Evolutionary conservation across 257 asterid species (phyloP).

Genomic region (Przewalskia tangutica): DNA sequence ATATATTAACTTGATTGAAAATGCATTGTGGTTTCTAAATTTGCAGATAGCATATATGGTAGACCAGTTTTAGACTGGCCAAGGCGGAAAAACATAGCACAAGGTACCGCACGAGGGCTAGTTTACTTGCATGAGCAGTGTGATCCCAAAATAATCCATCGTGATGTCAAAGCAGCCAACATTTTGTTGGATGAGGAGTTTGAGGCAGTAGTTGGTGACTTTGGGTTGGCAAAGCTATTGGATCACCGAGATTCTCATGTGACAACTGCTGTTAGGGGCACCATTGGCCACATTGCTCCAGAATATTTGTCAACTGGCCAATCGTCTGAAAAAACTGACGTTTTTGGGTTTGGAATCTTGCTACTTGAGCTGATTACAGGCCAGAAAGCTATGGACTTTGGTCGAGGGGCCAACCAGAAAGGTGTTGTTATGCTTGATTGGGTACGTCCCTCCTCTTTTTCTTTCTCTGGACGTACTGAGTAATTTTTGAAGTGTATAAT

Average conservation of each 20-base stretch:
- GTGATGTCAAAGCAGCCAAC: slow-evolving; percentile 95
- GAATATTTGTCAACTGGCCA: slow-evolving; percentile 85
- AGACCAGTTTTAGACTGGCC: slow-evolving; percentile 82
- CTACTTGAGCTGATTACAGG: slow-evolving; percentile 89
- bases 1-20: neutral
- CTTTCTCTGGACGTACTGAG: neutral
- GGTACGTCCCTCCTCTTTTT: slow-evolving; percentile 27
- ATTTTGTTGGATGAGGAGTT: slow-evolving; percentile 87
- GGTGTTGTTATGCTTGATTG: slow-evolving; percentile 80
- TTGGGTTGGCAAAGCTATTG: slow-evolving; percentile 85
- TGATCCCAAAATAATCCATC: slow-evolving; percentile 85
- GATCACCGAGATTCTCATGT: slow-evolving; percentile 90
- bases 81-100: slow-evolving; percentile 63
- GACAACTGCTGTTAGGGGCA: slow-evolving; percentile 94
- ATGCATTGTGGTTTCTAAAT: neutral
- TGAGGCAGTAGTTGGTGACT: slow-evolving; percentile 95
- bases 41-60: slow-evolving; percentile 55
- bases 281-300: slow-evolving; percentile 94
- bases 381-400: slow-evolving; percentile 82
- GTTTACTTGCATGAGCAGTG: slow-evolving; percentile 90
- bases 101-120: slow-evolving; percentile 86
- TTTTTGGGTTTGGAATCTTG: slow-evolving; percentile 80
- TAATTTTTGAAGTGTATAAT: neutral
- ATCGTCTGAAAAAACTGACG: slow-evolving; percentile 91
- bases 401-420: slow-evolving; percentile 68